Evolutionary conservation across 2,329 filamentous ascomycete species (phyloP).

Genomic region (Paraconiothyrium brasiliense): DNA sequence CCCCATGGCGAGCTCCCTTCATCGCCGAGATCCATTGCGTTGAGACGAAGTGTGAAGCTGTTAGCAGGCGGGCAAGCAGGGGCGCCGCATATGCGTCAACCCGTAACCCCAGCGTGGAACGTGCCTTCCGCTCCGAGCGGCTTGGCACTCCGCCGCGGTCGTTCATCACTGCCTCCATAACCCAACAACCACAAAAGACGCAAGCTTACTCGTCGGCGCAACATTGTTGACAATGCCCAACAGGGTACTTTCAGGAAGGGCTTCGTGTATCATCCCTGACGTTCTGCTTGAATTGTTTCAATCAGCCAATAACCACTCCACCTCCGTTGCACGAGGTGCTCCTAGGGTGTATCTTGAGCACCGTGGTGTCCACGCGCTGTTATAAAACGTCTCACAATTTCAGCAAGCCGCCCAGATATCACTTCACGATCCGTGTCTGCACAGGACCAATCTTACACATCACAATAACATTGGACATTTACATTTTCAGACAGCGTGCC

Average conservation of each 20-base stretch:
- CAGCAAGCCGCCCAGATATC: background rate
- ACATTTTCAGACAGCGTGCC: constrained; percentile 8
- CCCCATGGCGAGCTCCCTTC: constrained; percentile 55
- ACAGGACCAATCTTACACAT: background rate
- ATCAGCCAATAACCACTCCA: background rate
- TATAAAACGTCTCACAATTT: background rate
- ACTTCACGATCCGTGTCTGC: background rate
- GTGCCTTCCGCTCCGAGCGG: constrained; percentile 15
- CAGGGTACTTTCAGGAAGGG: background rate
- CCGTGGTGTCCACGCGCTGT: background rate
- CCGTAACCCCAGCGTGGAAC: background rate
- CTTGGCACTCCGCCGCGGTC: constrained; percentile 16
- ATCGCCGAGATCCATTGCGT: constrained; percentile 54
- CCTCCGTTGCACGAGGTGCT: background rate
- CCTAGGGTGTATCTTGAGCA: background rate
- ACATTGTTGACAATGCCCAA: background rate
- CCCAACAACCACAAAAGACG: background rate
- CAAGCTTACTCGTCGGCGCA: too few species aligned
- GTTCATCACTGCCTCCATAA: background rate
- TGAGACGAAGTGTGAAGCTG: constrained; percentile 20
- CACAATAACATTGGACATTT: constrained; percentile 9
- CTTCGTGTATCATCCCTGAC: background rate
- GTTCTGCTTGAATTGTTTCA: background rate
- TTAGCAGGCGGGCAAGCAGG: constrained; percentile 15
- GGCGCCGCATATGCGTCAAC: constrained; percentile 14